Evolutionary conservation across 805 yeast species (phyloP).

Genomic region (Wickerhamiella vanderwaltii): DNA sequence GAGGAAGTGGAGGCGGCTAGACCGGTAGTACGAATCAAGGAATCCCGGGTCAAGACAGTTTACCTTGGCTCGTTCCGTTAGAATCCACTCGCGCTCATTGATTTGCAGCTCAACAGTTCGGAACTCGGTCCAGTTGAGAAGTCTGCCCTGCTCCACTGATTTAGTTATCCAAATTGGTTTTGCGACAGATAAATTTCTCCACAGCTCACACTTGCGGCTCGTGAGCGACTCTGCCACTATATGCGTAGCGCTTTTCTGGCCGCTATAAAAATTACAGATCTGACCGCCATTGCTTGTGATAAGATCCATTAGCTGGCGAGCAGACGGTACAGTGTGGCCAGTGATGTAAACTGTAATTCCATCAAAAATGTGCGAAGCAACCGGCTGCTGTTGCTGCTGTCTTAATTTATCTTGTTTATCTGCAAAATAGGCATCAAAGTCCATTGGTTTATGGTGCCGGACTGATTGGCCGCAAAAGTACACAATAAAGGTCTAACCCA

Average conservation of each 20-base stretch:
- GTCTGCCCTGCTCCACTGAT: slow-evolving; percentile 36
- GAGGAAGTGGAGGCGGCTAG: slow-evolving; percentile 78
- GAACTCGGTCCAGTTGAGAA: slow-evolving; percentile 63
- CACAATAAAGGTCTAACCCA: too few relatives aligned
- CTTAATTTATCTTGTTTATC: slow-evolving; percentile 55
- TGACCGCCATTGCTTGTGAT: slow-evolving; percentile 72
- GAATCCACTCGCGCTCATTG: slow-evolving; percentile 14
- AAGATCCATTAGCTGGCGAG: slow-evolving; percentile 54
- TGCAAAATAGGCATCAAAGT: slow-evolving; percentile 47
- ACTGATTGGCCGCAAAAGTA: too few relatives aligned
- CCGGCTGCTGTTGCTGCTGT: slow-evolving; percentile 23
- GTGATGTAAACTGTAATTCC: slow-evolving; percentile 67
- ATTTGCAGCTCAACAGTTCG: slow-evolving; percentile 28
- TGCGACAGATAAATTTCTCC: slow-evolving; percentile 59
- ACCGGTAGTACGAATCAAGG: slow-evolving; percentile 54
- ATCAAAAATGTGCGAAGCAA: slow-evolving; percentile 40
- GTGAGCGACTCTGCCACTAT: slow-evolving; percentile 71
- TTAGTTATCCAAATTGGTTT: slow-evolving; percentile 73
- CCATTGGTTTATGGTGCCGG: slow-evolving; percentile 2
- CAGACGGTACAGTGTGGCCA: slow-evolving; percentile 79
- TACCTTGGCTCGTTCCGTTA: slow-evolving; percentile 14
- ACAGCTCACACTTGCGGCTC: slow-evolving; percentile 58
- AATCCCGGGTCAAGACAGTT: slow-evolving; percentile 62
- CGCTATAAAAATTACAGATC: slow-evolving; percentile 53
- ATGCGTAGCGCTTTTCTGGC: slow-evolving; percentile 71